Evolutionary conservation across 176 grass and related monocot genomes (phyloP), one percentile per base, ranked within the genome.

Genomic region (Hordeum marinum): DNA sequence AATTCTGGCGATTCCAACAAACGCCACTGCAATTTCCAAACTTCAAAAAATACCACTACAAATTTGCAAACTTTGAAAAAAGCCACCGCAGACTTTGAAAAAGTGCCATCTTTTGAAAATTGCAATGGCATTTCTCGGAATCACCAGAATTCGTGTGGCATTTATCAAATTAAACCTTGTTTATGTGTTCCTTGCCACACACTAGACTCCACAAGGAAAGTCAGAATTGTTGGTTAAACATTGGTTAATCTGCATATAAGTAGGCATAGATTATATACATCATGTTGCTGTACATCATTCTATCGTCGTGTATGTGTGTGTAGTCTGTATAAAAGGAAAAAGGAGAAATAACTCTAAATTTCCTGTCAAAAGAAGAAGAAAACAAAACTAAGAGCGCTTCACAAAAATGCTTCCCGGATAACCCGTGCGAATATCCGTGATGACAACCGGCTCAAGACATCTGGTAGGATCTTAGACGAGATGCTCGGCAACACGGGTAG

Each of bases 321-420:
- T 37, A 27, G 24, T 86, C 23, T 83, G 21, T 70, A 63, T 32
- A 43, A 14, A 37, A 43, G 6, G 48, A 42, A 32, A 29, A 66
- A 46, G 59, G 37, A 89, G 82, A 45, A 68, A 77, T 79, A 68
- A 70, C 29, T 41, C 34, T 14, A 24, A 63, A 45, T 87, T 80
- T 31, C 41, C 66, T 80, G 72, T 83, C 34, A 70, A 35, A 71
- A 42, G 62, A 29, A 29, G 29, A 29, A 29, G 46, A 82, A 14
- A 40, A 25, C 12, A 81, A 77, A 80, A 57, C 54, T 57, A 3
- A 39, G 37, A 71, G 34, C 6, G 13, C 17, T 81, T 90, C 84
- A 98, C 85, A 92, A 98, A 95, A 95, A 94, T 68, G 81, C 86
- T 18, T 98, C 91, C 63, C 86, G 64, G 74, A 98, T 92, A 63